Percentiles rank a stretch among this genome's conserved stretches.
Conservation (phyloP, 805 yeast genomes). For the Cyberlindnera misumaiensis region DNA sequence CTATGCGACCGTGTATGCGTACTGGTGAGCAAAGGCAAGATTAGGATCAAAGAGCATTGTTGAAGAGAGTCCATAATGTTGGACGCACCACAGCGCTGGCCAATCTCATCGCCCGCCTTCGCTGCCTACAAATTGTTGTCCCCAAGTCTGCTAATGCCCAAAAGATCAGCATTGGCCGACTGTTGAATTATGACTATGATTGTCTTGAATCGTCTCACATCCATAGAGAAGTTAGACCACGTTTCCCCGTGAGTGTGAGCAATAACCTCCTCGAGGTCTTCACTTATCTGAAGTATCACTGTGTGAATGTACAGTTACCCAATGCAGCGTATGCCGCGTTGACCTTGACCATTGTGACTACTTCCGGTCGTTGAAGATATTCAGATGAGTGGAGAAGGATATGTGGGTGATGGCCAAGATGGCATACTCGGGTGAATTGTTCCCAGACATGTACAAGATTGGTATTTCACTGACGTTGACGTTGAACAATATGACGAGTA, state of each 20-base stretch:
- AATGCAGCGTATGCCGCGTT: neutral
- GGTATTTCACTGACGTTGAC: constrained; percentile 3
- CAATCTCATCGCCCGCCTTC: neutral
- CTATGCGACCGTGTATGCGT: neutral
- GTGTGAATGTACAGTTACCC: neutral
- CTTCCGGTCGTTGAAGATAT: neutral
- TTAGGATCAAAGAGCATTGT: neutral
- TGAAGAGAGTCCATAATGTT: neutral
- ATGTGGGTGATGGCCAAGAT: neutral
- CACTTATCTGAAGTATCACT: neutral
- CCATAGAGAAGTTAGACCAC: too few species aligned
- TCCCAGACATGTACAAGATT: constrained; percentile 3
- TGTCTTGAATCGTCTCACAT: neutral
- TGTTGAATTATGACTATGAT: neutral
- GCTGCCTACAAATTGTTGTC: neutral
- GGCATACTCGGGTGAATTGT: neutral
- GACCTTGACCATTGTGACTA: neutral
- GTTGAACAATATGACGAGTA: neutral
- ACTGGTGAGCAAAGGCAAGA: neutral
- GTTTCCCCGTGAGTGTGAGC: neutral
- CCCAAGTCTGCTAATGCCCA: neutral
- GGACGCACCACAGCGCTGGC: neutral
- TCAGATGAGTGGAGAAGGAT: neutral
- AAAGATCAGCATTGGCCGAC: neutral
- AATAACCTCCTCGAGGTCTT: neutral